Base-by-base conservation (phyloP, 2,329 filamentous ascomycete genomes). In the Trichoderma koningiopsis region DNA sequence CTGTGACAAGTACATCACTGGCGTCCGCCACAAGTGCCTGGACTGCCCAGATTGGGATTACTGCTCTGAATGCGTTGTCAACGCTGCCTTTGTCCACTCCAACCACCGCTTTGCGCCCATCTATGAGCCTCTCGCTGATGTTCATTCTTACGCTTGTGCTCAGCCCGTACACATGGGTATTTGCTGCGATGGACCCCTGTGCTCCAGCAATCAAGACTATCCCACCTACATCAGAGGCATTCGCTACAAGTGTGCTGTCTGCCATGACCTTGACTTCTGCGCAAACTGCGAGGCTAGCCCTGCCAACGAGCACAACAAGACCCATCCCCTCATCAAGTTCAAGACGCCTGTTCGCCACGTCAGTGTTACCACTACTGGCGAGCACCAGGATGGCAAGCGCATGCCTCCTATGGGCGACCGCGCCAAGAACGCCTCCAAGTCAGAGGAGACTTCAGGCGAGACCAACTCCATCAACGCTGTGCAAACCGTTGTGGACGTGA, bases 31-130 rank as follows among this genome's bases (percentile, higher is more conserved):
- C 87, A 99, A 99, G 86, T 99, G 96, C 80, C 85, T 98, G 72
- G 91, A 93, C 78, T 99, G 96, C 84, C 96, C 96, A 55, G 96
- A 99, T 80, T 99, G 93, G 92, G 96, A 99, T 77, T 98, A 92
- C 82, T 99, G 96, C 84, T 86, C 87, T 29, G 84, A 88, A 10
- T 99, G 96, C 81, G 80, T 93, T 70, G 81, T 85, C 74, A 88
- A 86, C 73, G 91, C 92, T 56, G 80, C 82, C 70, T 85, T 88
- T 75, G 88, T 87, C 61, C 96, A 99, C 79, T 89, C 92, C 22
- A 86, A 87, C 68, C 96, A 99, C 80, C 92, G 94, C 73, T 98
- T 99, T 77, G 92, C 92, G 14, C 89, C 93, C 53, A 87, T 99
- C 73, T 97, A 96, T 76, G 91, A 93, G 75, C 88, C 91, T 24